Evolutionary conservation across 768 basidiomycete genomes (phyloP).

Genomic region (Psilocybe cubensis): DNA sequence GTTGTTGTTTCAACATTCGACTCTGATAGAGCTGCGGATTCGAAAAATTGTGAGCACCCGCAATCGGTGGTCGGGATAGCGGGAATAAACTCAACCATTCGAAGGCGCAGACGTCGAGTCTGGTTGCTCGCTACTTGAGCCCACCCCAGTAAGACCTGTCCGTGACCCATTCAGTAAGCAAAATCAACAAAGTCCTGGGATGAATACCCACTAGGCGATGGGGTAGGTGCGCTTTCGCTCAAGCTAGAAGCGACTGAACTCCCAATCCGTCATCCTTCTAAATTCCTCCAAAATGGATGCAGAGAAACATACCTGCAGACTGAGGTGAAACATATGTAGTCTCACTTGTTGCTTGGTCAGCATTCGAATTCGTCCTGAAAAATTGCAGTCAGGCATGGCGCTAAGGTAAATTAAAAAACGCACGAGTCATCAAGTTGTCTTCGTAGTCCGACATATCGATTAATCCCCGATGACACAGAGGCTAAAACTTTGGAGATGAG

Average conservation of each 20-base stretch:
- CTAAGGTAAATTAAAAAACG: not conserved
- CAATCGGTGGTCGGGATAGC: not conserved
- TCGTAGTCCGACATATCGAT: not conserved
- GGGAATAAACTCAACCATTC: conserved; percentile 16
- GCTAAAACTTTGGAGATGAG: not conserved
- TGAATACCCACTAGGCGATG: conserved; percentile 14
- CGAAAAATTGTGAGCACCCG: conserved; percentile 3
- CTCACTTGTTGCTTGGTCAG: conserved; percentile 5
- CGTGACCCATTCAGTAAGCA: conserved; percentile 4
- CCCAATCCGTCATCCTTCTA: conserved; percentile 12
- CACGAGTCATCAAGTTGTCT: not conserved
- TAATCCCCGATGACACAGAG: conserved; percentile 1
- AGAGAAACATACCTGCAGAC: conserved; percentile 15
- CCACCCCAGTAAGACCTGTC: conserved; percentile 5
- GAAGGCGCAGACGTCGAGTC: not conserved
- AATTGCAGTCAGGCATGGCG: not conserved
- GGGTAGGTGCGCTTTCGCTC: conserved; percentile 1
- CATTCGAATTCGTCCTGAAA: not conserved
- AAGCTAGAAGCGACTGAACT: conserved; percentile 9
- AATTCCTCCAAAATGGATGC: conserved; percentile 1
- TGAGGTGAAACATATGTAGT: conserved; percentile 16
- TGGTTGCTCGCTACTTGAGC: conserved; percentile 10
- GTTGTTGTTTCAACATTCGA: not conserved
- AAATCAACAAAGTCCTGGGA: not conserved
- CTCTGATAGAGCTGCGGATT: not conserved